A percentile compares a stretch with the other conserved stretches of the same genome.
These are phyloP conservation scores for Kwoniella newhampshirensis DNA, from an alignment of 768 basidiomycete genomes.

Conservation along the genomic window DNA sequence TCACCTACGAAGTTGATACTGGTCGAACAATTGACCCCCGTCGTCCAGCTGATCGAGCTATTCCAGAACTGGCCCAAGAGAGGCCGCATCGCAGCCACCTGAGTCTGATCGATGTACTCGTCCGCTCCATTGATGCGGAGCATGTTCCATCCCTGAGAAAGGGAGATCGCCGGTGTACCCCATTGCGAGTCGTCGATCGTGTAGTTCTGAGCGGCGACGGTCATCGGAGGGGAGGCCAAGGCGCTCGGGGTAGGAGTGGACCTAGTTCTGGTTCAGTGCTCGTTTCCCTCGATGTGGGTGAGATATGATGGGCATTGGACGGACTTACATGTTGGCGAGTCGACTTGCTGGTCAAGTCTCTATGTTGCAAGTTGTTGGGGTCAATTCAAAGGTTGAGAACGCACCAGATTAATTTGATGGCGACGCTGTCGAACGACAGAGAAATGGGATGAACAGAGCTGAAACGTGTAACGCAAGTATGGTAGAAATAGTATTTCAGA, in stretches of 20 bases:
- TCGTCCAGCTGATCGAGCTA: slow-evolving; percentile 34
- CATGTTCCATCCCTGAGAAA: slow-evolving; percentile 46
- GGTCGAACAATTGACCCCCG: slow-evolving; percentile 9
- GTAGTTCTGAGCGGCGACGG: slow-evolving; percentile 17
- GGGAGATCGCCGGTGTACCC: slow-evolving; percentile 23
- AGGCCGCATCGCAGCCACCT: slow-evolving; percentile 23
- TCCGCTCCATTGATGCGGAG: slow-evolving; percentile 23
- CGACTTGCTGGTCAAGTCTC: too few relatives aligned
- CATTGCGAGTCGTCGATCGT: slow-evolving; percentile 45
- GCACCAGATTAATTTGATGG: too few relatives aligned
- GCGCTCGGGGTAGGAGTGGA: slow-evolving; percentile 10
- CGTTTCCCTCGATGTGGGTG: too few relatives aligned
- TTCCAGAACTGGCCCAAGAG: slow-evolving; percentile 32
- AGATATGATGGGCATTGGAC: too few relatives aligned
- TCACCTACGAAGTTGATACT: slow-evolving; percentile 31
- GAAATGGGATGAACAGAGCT: too few relatives aligned
- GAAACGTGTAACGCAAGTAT: too few relatives aligned
- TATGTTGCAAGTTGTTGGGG: too few relatives aligned
- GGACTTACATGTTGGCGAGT: too few relatives aligned
- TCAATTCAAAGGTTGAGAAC: too few relatives aligned
- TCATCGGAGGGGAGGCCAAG: neutral
- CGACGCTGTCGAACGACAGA: too few relatives aligned
- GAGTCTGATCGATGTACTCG: slow-evolving; percentile 21
- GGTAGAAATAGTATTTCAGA: too few relatives aligned
- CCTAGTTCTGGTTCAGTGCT: too few relatives aligned